Conservation (phyloP, 306 rosid species). For the Comarum palustre region DNA sequence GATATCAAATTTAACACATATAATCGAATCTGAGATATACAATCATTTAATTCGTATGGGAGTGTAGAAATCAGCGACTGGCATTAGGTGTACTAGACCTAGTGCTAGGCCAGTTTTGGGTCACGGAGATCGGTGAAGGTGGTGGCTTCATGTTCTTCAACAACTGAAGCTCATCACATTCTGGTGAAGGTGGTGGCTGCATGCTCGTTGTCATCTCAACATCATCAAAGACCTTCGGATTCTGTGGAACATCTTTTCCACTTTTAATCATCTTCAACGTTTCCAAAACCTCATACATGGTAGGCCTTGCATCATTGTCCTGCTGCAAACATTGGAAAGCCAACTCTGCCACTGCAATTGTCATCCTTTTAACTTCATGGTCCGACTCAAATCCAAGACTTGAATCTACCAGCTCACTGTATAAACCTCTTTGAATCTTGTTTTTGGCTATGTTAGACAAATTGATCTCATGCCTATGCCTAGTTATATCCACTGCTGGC, state of each 20-base stretch:
- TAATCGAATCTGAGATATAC: background rate
- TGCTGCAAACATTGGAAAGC: slow-evolving; percentile 65
- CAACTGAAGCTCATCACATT: slow-evolving; percentile 2
- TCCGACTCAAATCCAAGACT: slow-evolving; percentile 55
- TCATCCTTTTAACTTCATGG: slow-evolving; percentile 39
- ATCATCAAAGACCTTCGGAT: slow-evolving; percentile 17
- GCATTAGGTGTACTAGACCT: slow-evolving; percentile 31
- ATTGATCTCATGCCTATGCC: slow-evolving; percentile 60
- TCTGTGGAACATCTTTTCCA: slow-evolving; percentile 27
- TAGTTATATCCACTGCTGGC: slow-evolving; percentile 56
- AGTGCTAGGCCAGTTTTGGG: slow-evolving; percentile 39
- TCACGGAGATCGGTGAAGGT: slow-evolving; percentile 40
- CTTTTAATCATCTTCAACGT: slow-evolving; percentile 39
- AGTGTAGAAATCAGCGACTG: slow-evolving; percentile 25
- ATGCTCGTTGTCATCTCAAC: slow-evolving; percentile 1
- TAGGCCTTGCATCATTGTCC: slow-evolving; percentile 66
- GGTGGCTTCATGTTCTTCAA: slow-evolving; percentile 1
- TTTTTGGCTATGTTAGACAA: slow-evolving; percentile 46
- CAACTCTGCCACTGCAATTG: slow-evolving; percentile 52
- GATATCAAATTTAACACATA: slow-evolving; percentile 8
- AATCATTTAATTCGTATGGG: background rate
- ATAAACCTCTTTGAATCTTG: slow-evolving; percentile 42
- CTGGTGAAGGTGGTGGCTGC: slow-evolving; percentile 23
- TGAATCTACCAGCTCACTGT: slow-evolving; percentile 52
- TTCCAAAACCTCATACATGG: slow-evolving; percentile 57